Evolutionary conservation across 306 rosid genomes (phyloP), one percentile per base, ranked within the genome.

Genomic region (peach (Prunus persica)): DNA sequence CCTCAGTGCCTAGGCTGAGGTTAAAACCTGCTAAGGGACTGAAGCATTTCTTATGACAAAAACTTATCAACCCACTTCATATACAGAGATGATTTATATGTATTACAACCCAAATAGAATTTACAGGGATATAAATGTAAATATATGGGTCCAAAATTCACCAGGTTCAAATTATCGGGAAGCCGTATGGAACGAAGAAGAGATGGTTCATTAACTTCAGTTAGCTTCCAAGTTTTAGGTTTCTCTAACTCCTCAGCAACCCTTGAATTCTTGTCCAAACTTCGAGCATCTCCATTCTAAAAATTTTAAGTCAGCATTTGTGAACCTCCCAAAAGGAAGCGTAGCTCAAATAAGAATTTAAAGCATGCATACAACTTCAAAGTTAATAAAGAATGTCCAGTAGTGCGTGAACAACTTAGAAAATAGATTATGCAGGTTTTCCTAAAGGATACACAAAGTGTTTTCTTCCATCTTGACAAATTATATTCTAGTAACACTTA

Each of bases 111-210:
- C 19, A 25, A 60, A 24, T 25, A 60, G 65, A 60, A 25, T 25
- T 25, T 60, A 60, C 65, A 60, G 13, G 25, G 62, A 20, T 20
- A 1, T 10, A 24, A 56, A 56, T 20, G 62, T 3, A 52, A 20
- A 22, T 5, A 27, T 60, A 60, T 4, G 34, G 13, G 32, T 60
- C 3, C 3, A 25, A 4, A 60, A 25, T 24, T 60, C 30, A 25
- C 19, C 28, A 58, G 64, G 20, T 58, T 22, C 64, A 58, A 22
- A 58, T 16, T 34, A 24, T 72, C 78, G 49, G 84, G 79, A 24
- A 85, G 82, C 54, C 51, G 66, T 79, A 85, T 45, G 55, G 55
- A 79, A 45, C 73, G 78, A 58, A 79, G 78, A 49, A 77, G 85
- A 19, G 80, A 80, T 55, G 82, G 70, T 22, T 75, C 69, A 54